A percentile compares a stretch with the other conserved stretches of the same genome.
Conservation (phyloP, 1,139 yeast species). For the Entelexis sorbosivorans region DNA sequence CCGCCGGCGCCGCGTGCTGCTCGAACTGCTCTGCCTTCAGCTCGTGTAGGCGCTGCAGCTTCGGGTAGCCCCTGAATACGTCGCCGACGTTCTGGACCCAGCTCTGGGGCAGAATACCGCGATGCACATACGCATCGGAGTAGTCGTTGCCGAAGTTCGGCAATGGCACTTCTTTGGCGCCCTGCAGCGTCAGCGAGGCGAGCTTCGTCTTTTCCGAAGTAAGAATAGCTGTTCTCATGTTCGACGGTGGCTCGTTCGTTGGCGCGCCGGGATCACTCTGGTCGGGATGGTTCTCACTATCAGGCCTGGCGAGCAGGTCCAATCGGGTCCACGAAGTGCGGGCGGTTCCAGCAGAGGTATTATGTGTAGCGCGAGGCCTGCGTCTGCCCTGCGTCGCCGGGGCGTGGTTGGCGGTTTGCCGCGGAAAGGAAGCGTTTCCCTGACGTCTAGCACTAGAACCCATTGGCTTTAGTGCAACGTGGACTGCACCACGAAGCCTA, state of each 20-base stretch:
- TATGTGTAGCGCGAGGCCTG: neutral
- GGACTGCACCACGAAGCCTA: neutral
- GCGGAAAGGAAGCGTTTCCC: neutral
- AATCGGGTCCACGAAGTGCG: neutral
- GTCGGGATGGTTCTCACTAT: neutral
- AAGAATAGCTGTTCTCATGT: neutral
- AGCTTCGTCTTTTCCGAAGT: neutral
- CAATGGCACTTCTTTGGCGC: neutral
- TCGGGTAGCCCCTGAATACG: conserved; percentile 77
- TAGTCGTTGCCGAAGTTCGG: conserved; percentile 49
- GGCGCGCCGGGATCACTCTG: neutral
- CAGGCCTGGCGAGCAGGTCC: neutral
- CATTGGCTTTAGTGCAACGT: neutral
- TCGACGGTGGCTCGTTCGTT: too few species aligned
- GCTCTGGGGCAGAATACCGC: conserved; percentile 47
- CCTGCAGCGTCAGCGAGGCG: neutral
- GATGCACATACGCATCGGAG: conserved; percentile 54
- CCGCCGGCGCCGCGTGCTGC: conserved; percentile 49
- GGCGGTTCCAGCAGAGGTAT: neutral
- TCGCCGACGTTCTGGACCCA: conserved; percentile 54
- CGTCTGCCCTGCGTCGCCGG: neutral
- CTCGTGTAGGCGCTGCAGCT: conserved; percentile 53
- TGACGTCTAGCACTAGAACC: neutral
- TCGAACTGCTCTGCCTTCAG: conserved; percentile 45
- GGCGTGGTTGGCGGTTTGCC: neutral